Conservation (phyloP, 1,139 yeast species). For the Protomyces pachydermus region DNA sequence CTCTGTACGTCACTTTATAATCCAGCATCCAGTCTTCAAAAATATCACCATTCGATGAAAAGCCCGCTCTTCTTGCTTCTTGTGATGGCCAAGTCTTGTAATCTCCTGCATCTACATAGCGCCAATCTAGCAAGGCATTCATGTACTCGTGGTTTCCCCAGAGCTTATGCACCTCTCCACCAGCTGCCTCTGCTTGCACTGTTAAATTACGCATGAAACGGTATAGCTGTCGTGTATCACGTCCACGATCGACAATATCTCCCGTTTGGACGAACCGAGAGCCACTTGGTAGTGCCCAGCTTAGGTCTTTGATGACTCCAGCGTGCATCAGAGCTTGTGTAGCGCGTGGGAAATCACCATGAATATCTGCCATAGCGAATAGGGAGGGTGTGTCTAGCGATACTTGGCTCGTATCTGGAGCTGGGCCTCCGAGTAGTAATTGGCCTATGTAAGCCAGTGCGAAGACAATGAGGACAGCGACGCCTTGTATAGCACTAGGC, state of each 20-base stretch:
- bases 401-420: not conserved
- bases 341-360: conserved; percentile 28
- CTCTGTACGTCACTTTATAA: conserved; percentile 22
- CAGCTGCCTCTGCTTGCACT: conserved; percentile 12
- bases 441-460: not conserved
- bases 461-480: not conserved
- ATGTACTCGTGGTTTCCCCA: conserved; percentile 29
- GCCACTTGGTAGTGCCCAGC: conserved; percentile 21
- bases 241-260: conserved; percentile 28
- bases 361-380: conserved; percentile 28
- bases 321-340: conserved; percentile 18
- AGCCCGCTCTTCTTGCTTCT: conserved; percentile 3
- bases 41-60: conserved; percentile 12
- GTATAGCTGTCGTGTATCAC: conserved; percentile 25
- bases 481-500: not conserved
- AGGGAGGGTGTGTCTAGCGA: conserved; percentile 2
- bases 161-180: conserved; percentile 21
- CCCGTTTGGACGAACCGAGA: conserved; percentile 28
- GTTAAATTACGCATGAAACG: conserved; percentile 19
- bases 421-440: not conserved
- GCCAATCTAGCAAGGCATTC: conserved; percentile 29
- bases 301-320: conserved; percentile 13
- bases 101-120: conserved; percentile 26
- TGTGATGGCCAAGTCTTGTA: conserved; percentile 8
- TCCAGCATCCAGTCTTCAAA: conserved; percentile 18